Evolutionary conservation across 1,139 yeast genomes (phyloP), one percentile per base, ranked within the genome.

Genomic region (Candida freyschussii): DNA sequence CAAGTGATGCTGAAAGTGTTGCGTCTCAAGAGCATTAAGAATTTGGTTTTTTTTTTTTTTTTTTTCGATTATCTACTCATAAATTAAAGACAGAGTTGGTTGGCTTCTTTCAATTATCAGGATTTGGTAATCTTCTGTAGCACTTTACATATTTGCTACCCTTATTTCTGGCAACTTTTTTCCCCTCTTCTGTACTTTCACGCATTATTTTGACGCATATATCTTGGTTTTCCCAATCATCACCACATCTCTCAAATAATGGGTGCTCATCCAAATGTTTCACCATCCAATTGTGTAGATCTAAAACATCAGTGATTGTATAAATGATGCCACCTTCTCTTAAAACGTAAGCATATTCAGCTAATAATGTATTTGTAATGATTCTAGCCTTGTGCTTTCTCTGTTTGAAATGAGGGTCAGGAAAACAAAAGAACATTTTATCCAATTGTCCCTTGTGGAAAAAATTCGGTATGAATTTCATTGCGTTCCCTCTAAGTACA

Each of bases 321-420:
- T 91, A 93, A 18, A 89, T 62, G 13, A 89, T 65, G 5, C 98
- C 99, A 19, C 86, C 94, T 40, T 85, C 95, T 48, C 67, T 75
- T 50, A 91, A 67, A 8, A 82, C 95, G 55, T 76, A 93, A 4
- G 98, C 98, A 55, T 91, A 91, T 57, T 91, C 98, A 21, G 93
- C 75, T 37, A 87, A 67, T 41, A 91, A 65, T 2, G 97, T 91
- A 40, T 77, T 79, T 40, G 98, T 89, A 45, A 91, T 76, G 51
- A 91, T 91, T 65, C 99, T 73, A 7, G 97, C 97, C 66, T 91
- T 91, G 62, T 93, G 98, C 58, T 91, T 91, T 52, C 98, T 73
- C 59, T 86, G 95, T 56, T 91, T 91, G 67, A 91, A 91, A 59
- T 93, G 98, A 11, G 99, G 99, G 60, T 91, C 99, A 13, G 99